A percentile compares a stretch with the other conserved stretches of the same genome.
These are phyloP conservation scores for Globisporangium okanoganense DNA, from an alignment of 352 stramenopile species.

Conservation along the genomic window DNA sequence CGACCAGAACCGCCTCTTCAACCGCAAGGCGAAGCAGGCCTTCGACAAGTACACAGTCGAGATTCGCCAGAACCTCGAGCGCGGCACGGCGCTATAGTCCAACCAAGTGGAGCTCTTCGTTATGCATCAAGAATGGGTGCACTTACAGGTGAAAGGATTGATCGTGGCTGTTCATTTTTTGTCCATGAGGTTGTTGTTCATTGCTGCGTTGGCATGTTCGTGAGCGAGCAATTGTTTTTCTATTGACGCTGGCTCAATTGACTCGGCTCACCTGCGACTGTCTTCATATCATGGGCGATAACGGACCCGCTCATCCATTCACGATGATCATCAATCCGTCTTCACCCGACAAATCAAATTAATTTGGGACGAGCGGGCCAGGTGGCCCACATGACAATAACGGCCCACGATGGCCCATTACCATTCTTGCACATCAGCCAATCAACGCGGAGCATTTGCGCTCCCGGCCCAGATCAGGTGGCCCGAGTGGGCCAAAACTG, in stretches of 20 bases:
- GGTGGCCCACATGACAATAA: no score
- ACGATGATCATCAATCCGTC: no score
- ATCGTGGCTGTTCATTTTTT: not conserved
- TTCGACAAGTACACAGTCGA: conserved; percentile 98
- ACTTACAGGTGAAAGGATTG: not conserved
- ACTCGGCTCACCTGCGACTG: not conserved
- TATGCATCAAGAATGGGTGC: not conserved
- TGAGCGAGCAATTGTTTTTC: not conserved
- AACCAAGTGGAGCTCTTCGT: not conserved
- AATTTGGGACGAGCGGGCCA: no score
- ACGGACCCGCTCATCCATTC: no score
- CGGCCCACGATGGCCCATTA: no score
- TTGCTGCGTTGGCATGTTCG: not conserved
- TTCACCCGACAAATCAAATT: no score
- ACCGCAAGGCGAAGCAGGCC: conserved; percentile 95
- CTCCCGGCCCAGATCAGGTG: no score
- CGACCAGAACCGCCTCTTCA: conserved; percentile 97
- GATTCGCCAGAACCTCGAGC: conserved; percentile 97
- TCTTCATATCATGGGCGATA: no score
- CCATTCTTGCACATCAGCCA: no score
- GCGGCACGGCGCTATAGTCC: conserved; percentile 93
- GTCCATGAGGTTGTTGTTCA: no score
- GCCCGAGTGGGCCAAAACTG: no score
- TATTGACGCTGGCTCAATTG: not conserved
- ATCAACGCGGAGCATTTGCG: no score